Base-by-base conservation (phyloP, 805 yeast species). In the Saturnispora zaruensis region DNA sequence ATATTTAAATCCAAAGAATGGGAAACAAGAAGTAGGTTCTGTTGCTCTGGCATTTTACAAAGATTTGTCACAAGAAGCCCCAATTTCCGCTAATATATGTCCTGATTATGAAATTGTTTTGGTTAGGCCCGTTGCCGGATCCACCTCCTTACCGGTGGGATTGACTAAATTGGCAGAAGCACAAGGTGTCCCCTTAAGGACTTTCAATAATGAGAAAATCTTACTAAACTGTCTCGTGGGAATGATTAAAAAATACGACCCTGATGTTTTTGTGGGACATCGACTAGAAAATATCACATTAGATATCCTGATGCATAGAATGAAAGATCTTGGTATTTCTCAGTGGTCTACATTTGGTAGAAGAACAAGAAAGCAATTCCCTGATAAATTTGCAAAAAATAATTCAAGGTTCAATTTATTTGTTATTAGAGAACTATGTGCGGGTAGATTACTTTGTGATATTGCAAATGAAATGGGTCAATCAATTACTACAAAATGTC, bases 391-490 rank as follows among this genome's bases (percentile, higher is more conserved):
- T 63, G 86, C 82, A 28, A 74, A 74, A 50, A 71, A 72, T 18
- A 73, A 72, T 45, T 74, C 72, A 49, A 74, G 79, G 62, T 74
- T 72, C 52, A 77, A 71, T 55, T 34, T 59, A 41, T 66, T 65
- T 46, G 74, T 76, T 38, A 73, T 87, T 16, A 72, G 84, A 46
- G 89, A 87, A 50, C 75, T 87, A 20, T 76, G 84, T 60, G 79
- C 89, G 36, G 99, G 99, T 34, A 76, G 99, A 58, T 74, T 93
- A 50, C 60, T 91, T 43, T 87, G 96, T 74, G 99, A 93, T 66
- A 80, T 93, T 61, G 88, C 91, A 46, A 93, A 93, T 66, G 96
- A 88, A 60, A 78, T 90, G 81, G 99, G 98, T 45, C 93, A 85
- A 64, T 90, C 97, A 0, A 71, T 91, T 54, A 88, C 96, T 4